Base-by-base conservation (phyloP, 116 monocot genomes). In the Dioscorea cayenensis region DNA sequence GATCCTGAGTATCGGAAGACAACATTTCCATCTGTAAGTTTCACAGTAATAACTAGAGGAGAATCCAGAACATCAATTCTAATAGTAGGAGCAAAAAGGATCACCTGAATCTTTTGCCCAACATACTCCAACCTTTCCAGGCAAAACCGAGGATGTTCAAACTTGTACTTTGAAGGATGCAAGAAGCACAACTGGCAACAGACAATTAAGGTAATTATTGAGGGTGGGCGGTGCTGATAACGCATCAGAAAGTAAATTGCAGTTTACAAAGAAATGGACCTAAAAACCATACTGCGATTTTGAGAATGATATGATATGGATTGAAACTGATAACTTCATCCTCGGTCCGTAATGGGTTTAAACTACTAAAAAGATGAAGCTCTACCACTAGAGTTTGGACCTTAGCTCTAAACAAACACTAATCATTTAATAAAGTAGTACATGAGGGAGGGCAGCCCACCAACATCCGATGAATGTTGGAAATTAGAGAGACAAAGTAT, bases 71-170 rank as follows among this genome's bases (percentile, higher is more conserved):
- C 12, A 60, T 17, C 28, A 16, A 50, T 6, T 73, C 21, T 10
- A 37, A 27, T 4, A 32, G 29, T n/a, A 29, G 3, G 32, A 32
- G 4, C 32, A 65, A 10, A 48, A 52, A 59, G 35, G n/a, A 36
- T 21, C 73, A 96, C 95, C 90, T 96, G 95, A 78, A 92, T 96
- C 84, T 96, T 96, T 73, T 96, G 95, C 38, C 95, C 95, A 10
- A 96, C 78, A 73, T 96, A 96, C 52, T 96, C 95, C 80, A 96
- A 76, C 9, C 95, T 85, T 69, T 96, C 95, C 7, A 82, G 78
- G 73, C 95, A 96, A 78, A 96, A 96, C 49, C 95, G 89, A 63
- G 95, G 95, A 75, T 96, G 95, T 87, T 96, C 95, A 66, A 87
- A 89, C 82, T 96, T 96, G 76, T 92, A 70, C 74, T 84, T 96